phyloP scores from a whole-genome alignment of 208 protist species.

The Strigomonas culicis region DNA sequence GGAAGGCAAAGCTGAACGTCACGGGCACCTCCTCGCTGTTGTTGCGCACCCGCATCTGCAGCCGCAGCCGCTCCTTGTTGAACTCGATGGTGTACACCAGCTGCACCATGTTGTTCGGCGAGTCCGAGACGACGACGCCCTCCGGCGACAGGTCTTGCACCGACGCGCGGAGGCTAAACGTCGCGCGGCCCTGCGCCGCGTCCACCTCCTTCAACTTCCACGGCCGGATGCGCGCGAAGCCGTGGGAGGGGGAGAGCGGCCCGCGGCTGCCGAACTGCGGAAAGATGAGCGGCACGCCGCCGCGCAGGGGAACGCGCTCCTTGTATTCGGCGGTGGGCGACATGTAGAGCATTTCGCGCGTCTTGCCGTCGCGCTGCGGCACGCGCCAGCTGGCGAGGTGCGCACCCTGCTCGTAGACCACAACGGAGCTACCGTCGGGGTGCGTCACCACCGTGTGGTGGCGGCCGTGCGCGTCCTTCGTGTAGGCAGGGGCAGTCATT shows the following conservation, averaged over 20 bases:
- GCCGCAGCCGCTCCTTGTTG: constrained; percentile 40
- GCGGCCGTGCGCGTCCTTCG: constrained; percentile 27
- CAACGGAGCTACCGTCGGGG: constrained; percentile 68
- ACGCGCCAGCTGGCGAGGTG: constrained; percentile 83
- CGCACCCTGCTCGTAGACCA: constrained; percentile 81
- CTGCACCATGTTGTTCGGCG: constrained; percentile 21
- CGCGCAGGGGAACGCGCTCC: constrained; percentile 69
- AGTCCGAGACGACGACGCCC: constrained; percentile 19
- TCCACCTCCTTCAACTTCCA: constrained; percentile 29
- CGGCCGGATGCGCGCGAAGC: constrained; percentile 65
- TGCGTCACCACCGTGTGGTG: constrained; percentile 30
- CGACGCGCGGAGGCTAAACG: constrained; percentile 24
- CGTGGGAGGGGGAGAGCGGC: constrained; percentile 59
- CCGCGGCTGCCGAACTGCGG: constrained; percentile 83
- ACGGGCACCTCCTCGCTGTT: constrained; percentile 26
- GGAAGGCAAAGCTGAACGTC: constrained; percentile 78
- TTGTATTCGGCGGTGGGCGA: constrained; percentile 73
- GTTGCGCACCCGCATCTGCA: constrained; percentile 73
- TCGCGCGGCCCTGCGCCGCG: constrained; percentile 26
- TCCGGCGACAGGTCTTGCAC: constrained; percentile 25
- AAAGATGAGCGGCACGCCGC: constrained; percentile 88
- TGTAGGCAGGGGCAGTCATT: constrained; percentile 21
- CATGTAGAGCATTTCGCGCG: constrained; percentile 66
- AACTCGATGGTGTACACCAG: constrained; percentile 74
- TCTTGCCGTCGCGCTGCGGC: constrained; percentile 24